A percentile compares a stretch with the other conserved stretches of the same genome.
These are phyloP conservation scores for Umbelopsis vinacea DNA, from an alignment of 192 early-diverging fungal species.

Conservation along the genomic window DNA sequence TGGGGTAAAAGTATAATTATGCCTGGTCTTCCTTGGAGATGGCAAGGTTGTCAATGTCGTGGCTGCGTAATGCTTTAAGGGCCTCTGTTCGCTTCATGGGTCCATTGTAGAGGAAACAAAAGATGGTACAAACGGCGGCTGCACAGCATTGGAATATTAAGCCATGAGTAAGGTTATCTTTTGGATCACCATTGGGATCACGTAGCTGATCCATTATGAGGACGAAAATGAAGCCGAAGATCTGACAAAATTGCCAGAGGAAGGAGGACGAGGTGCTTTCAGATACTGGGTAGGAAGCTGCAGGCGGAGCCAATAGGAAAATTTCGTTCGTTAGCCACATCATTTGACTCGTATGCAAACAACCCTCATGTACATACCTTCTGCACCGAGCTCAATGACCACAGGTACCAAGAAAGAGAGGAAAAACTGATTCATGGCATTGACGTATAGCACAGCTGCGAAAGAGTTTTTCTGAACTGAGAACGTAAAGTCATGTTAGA, in stretches of 20 bases:
- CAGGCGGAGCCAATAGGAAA: background rate
- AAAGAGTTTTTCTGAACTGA: slow-evolving; percentile 36
- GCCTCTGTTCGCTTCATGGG: slow-evolving; percentile 7
- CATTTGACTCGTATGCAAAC: no score
- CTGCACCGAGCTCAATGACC: slow-evolving; percentile 38
- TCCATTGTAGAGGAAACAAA: background rate
- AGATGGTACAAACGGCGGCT: background rate
- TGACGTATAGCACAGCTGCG: slow-evolving; percentile 39
- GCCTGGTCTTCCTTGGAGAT: slow-evolving; percentile 13
- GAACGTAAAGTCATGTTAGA: background rate
- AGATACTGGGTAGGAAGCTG: slow-evolving; percentile 7
- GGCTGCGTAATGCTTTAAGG: background rate
- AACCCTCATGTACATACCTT: slow-evolving; percentile 27
- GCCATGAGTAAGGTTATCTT: background rate
- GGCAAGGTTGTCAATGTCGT: background rate
- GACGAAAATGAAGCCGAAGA: slow-evolving; percentile 1
- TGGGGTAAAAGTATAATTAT: background rate
- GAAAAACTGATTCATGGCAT: slow-evolving; percentile 43
- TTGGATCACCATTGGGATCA: background rate
- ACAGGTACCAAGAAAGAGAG: slow-evolving; percentile 42
- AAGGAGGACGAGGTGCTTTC: slow-evolving; percentile 15
- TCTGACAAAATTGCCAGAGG: slow-evolving; percentile 14
- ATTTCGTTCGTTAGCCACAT: no score
- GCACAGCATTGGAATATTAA: slow-evolving; percentile 9
- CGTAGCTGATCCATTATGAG: slow-evolving; percentile 6